These are phyloP conservation scores for Xylariaceae sp. DNA, from an alignment of 2,329 filamentous ascomycete species.

Conservation along the genomic window DNA sequence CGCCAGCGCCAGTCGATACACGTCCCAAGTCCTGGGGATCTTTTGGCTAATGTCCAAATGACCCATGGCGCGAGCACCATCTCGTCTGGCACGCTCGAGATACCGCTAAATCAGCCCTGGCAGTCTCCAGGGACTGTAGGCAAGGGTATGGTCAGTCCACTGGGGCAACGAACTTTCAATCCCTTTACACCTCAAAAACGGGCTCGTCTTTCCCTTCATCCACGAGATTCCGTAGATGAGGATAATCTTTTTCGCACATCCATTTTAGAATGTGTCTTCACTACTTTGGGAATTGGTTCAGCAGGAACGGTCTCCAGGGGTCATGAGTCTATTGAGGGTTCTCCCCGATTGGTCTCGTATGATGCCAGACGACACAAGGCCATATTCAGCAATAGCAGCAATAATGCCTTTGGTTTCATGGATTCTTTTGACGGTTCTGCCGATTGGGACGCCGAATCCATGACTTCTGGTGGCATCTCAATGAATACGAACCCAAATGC, in stretches of 20 bases:
- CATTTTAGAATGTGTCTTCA: constrained; percentile 93
- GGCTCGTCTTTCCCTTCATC: constrained; percentile 53
- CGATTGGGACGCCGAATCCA: constrained; percentile 84
- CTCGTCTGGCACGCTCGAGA: constrained; percentile 29
- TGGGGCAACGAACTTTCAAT: constrained; percentile 50
- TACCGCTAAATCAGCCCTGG: constrained; percentile 24
- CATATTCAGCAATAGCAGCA: constrained; percentile 71
- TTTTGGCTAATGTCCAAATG: constrained; percentile 73
- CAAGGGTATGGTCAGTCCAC: constrained; percentile 40
- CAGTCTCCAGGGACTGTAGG: constrained; percentile 30
- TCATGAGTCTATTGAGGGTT: constrained; percentile 74
- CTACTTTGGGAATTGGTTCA: constrained; percentile 78
- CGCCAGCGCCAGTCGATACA: constrained; percentile 41
- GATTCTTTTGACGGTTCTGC: constrained; percentile 72
- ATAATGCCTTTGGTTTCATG: constrained; percentile 85
- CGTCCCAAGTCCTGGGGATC: constrained; percentile 68
- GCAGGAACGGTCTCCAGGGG: constrained; percentile 62
- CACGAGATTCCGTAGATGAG: constrained; percentile 80
- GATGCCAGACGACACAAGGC: constrained; percentile 79
- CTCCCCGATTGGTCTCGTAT: constrained; percentile 77
- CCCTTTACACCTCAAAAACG: constrained; percentile 53
- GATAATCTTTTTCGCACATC: constrained; percentile 85
- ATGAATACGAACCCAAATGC: constrained; percentile 60
- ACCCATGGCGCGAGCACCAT: constrained; percentile 56
- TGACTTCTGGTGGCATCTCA: constrained; percentile 66